A percentile compares a stretch with the other conserved stretches of the same genome.
These are phyloP conservation scores for Erodium texanum DNA, from an alignment of 441 rosid species.

Conservation along the genomic window DNA sequence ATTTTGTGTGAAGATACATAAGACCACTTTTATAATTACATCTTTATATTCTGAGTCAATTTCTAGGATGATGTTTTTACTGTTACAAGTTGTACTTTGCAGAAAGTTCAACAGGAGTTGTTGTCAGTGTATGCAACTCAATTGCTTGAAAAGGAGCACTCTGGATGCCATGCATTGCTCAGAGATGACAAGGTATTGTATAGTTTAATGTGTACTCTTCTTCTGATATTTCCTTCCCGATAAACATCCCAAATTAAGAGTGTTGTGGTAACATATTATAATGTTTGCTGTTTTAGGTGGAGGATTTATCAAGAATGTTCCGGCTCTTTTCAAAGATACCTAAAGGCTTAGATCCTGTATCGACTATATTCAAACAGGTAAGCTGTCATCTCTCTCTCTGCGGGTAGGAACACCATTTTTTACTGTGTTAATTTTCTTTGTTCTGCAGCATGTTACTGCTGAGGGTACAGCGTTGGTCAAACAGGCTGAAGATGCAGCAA, in stretches of 20 bases:
- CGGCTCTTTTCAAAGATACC: slow-evolving; percentile 71
- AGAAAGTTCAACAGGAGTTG: slow-evolving; percentile 87
- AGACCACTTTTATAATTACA: not conserved
- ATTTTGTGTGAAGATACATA: not conserved
- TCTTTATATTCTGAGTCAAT: not conserved
- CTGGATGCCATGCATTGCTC: too few relatives aligned
- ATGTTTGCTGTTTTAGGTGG: slow-evolving; percentile 40
- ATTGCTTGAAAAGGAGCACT: too few relatives aligned
- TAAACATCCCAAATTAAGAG: not conserved
- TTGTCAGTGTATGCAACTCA: slow-evolving; percentile 49
- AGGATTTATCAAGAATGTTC: slow-evolving; percentile 91
- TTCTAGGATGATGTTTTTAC: too few relatives aligned
- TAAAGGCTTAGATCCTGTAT: slow-evolving; percentile 70
- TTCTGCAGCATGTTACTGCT: slow-evolving; percentile 72
- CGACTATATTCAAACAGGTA: slow-evolving; percentile 79
- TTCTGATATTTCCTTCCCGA: not conserved
- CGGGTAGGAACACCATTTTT: not conserved
- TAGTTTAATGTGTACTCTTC: slow-evolving; percentile 1
- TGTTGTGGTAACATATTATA: not conserved
- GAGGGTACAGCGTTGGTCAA: slow-evolving; percentile 81
- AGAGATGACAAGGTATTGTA: slow-evolving; percentile 49
- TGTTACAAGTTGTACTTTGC: slow-evolving; percentile 14
- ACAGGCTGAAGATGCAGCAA: slow-evolving; percentile 85
- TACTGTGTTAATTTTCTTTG: not conserved
- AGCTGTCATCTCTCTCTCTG: slow-evolving; percentile 6